Conservation (phyloP, 768 basidiomycete species). For the Austroboletus eburneus region DNA sequence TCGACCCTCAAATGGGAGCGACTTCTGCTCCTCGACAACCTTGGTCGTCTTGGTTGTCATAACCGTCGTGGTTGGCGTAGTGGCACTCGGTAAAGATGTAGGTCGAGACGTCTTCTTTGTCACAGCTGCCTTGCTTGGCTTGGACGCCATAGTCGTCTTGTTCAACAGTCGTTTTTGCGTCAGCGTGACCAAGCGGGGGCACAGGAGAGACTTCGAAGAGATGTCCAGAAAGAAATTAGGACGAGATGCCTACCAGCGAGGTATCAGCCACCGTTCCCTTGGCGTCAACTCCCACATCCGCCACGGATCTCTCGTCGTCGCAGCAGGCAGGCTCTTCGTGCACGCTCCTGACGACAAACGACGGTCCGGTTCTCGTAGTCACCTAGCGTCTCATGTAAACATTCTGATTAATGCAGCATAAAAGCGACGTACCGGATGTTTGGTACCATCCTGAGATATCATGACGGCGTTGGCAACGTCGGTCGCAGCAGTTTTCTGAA, state of each 20-base stretch:
- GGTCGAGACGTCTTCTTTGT: no score
- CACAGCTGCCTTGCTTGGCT: no score
- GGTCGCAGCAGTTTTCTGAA: neutral
- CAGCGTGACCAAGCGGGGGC: neutral
- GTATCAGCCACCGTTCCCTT: neutral
- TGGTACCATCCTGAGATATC: neutral
- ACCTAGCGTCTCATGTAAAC: neutral
- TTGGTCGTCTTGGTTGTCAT: no score
- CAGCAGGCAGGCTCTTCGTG: neutral
- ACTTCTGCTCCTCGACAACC: no score
- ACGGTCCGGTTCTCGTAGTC: neutral
- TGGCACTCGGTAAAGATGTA: no score
- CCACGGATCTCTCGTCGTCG: neutral
- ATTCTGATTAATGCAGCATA: neutral
- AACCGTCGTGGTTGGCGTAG: no score
- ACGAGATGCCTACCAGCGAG: neutral
- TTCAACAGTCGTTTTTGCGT: neutral
- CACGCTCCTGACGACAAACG: slow-evolving; percentile 10
- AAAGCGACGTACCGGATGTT: slow-evolving; percentile 1
- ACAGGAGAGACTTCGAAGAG: neutral
- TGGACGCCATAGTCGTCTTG: no score
- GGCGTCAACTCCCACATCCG: no score
- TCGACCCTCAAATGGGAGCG: no score
- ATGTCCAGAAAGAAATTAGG: no score
- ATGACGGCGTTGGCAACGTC: neutral